Base-by-base conservation (phyloP, 2,329 filamentous ascomycete species). In the Neonectria hederae region DNA sequence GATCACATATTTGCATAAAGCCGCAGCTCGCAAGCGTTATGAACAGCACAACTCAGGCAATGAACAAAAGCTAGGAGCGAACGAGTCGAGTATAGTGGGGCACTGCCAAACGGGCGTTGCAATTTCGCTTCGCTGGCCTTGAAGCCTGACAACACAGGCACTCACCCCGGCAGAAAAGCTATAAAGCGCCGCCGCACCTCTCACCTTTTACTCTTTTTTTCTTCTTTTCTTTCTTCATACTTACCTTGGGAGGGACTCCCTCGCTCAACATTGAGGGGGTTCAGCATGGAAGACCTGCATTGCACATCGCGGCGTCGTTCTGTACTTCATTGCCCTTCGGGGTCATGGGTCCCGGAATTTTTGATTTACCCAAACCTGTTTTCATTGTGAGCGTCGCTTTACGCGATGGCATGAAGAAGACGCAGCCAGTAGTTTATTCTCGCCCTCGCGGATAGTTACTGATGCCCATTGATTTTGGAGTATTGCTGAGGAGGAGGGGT, bases 281-380 rank as follows among this genome's bases (percentile, higher is more conserved):
- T 77, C 78, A 84, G 79, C 74, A 71, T 75, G 79, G 80, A 77
- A 80, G 78, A 79, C 82, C 83, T 85, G 83, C 83, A 85, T 85
- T 84, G 83, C 83, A 86, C 83, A 83, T 70, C 83, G 83, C 80
- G 83, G 83, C 78, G 82, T 83, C 78, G 74, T 76, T 79, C 78
- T 74, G 75, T 72, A 59, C 79, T 84, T 78, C 78, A 84, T 83
- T 84, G 82, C 81, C 81, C 82, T 84, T 84, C 81, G 83, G 82
- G 82, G 81, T 82, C 83, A 82, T 84, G 78, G 81, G 78, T 77
- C 79, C 80, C 79, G 82, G 52, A 85, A 85, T 85, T 85, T 85
- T 85, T 84, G 82, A 80, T 85, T 74, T 81, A 65, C 17, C 38
- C 58, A 5, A 21, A 42, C 67, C 52, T 57, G 42, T 71, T 84